These are phyloP conservation scores for Canavalia ensiformis DNA, from an alignment of 306 rosid species.

Conservation along the genomic window DNA sequence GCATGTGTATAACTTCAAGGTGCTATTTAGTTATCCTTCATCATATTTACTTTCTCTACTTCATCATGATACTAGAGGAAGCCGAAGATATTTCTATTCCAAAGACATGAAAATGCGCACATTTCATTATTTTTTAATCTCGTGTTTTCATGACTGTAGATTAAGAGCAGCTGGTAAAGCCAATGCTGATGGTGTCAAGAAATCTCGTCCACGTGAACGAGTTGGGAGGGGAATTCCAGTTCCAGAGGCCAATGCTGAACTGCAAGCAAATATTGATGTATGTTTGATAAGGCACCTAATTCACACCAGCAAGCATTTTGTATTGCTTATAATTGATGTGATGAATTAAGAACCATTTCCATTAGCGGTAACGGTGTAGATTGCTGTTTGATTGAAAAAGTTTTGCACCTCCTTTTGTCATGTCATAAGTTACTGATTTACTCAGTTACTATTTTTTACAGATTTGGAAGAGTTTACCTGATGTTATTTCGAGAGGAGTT, in stretches of 20 bases:
- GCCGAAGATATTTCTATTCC: constrained; percentile 23
- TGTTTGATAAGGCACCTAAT: constrained; percentile 46
- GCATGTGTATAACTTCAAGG: constrained; percentile 9
- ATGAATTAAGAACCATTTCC: neutral
- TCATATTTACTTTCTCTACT: constrained; percentile 20
- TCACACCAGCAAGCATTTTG: constrained; percentile 18
- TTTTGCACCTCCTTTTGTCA: neutral
- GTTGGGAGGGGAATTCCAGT: constrained; percentile 79
- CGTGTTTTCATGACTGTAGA: constrained; percentile 61
- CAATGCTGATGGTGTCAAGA: constrained; percentile 83
- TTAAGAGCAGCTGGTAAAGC: constrained; percentile 88
- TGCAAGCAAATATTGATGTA: constrained; percentile 96
- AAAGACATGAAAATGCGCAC: constrained; percentile 15
- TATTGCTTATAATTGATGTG: constrained; percentile 23
- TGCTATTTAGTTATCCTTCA: constrained; percentile 7
- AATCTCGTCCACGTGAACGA: constrained; percentile 85
- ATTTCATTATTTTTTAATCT: constrained; percentile 42
- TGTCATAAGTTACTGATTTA: neutral
- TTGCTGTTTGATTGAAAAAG: neutral
- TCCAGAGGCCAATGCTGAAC: constrained; percentile 96
- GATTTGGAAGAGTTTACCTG: constrained; percentile 15
- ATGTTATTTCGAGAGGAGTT: neutral
- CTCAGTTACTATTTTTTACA: neutral
- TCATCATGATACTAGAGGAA: constrained; percentile 3
- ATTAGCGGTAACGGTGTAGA: neutral